Evolutionary conservation across 2,329 filamentous ascomycete species (phyloP).

Genomic region (Diaporthe eres): DNA sequence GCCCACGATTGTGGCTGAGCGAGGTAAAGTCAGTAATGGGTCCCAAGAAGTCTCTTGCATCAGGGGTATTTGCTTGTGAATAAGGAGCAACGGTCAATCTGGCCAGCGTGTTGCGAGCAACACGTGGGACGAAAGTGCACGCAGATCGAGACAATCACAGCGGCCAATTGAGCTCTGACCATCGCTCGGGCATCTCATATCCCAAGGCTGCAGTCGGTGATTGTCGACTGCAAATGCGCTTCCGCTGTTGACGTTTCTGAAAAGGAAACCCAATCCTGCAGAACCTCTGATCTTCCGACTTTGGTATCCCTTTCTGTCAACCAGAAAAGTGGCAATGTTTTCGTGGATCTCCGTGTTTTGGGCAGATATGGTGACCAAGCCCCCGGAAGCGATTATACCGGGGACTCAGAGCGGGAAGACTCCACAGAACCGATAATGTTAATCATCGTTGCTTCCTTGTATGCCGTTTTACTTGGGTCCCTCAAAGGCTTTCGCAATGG

Average conservation of each 20-base stretch:
- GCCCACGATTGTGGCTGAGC: constrained; percentile 27
- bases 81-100: background rate
- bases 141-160: background rate
- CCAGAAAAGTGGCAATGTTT: no score
- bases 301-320: no score
- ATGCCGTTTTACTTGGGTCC: no score
- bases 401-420: no score
- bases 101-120: background rate
- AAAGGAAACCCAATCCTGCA: background rate
- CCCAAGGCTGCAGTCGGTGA: background rate
- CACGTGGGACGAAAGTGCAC: background rate
- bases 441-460: no score
- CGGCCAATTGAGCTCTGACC: background rate
- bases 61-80: background rate
- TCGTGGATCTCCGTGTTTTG: no score
- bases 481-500: no score
- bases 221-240: background rate
- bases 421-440: no score
- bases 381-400: no score
- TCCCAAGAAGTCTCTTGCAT: background rate
- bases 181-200: background rate
- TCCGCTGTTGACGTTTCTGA: no score
- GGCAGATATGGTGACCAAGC: no score
- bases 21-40: background rate
- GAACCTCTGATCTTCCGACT: no score